These are phyloP conservation scores for Dichotomopilus funicola DNA, from an alignment of 2,329 filamentous ascomycete species.

Conservation along the genomic window DNA sequence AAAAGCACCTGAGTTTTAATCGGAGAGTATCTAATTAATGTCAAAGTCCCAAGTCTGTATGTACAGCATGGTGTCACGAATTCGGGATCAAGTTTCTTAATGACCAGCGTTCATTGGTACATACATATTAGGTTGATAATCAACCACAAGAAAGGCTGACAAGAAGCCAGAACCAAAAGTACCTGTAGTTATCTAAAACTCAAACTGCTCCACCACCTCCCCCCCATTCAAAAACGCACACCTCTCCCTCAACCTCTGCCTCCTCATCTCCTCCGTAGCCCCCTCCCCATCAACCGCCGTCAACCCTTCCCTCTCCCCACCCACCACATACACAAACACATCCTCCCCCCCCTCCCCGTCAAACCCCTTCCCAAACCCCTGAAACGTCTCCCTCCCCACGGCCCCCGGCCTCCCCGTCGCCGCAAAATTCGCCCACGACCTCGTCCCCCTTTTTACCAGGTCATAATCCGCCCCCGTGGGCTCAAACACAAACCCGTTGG, in stretches of 20 bases:
- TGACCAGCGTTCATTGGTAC: too few species aligned
- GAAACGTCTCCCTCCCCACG: background rate
- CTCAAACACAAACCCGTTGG: background rate
- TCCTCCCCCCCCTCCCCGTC: background rate
- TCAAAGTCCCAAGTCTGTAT: too few species aligned
- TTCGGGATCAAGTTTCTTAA: too few species aligned
- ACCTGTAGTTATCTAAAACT: background rate
- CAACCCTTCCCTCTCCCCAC: slow-evolving; percentile 1
- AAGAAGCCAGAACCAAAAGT: too few species aligned
- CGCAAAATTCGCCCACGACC: slow-evolving; percentile 2
- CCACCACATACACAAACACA: background rate
- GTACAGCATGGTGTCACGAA: too few species aligned
- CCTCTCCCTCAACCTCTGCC: slow-evolving; percentile 3
- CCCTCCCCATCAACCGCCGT: background rate
- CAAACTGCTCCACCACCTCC: slow-evolving; percentile 3
- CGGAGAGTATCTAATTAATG: too few species aligned
- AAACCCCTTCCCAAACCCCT: background rate
- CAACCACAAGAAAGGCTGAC: too few species aligned
- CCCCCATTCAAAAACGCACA: slow-evolving; percentile 4
- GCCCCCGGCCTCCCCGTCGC: background rate
- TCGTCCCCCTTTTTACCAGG: background rate
- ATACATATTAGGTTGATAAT: too few species aligned
- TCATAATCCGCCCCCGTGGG: background rate
- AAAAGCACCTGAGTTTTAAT: too few species aligned
- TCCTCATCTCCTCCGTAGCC: background rate